phyloP scores from a whole-genome alignment of 148 eudicot genomes.

The Limonium bicolor region DNA sequence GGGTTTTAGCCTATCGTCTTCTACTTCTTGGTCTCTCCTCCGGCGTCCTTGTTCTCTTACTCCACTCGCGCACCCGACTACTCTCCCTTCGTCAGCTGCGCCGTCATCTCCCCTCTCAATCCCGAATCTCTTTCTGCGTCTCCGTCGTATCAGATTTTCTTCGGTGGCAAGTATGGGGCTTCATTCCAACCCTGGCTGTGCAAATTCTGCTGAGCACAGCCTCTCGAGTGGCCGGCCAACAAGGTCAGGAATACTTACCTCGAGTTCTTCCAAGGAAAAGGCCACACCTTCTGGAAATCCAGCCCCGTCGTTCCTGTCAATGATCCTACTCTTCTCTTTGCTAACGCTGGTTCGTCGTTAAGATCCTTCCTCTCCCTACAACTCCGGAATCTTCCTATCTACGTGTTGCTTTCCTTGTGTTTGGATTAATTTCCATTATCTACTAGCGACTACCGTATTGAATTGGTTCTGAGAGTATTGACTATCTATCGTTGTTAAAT shows the following conservation, averaged over 20 bases:
- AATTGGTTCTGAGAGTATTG: no score
- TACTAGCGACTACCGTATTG: no score
- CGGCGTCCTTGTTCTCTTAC: no score
- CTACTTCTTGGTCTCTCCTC: no score
- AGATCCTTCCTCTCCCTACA: no score
- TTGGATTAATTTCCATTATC: background rate
- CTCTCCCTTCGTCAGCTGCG: no score
- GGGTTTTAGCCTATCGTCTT: no score
- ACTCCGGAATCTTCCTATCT: background rate
- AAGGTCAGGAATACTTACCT: constrained; percentile 53
- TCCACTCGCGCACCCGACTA: no score
- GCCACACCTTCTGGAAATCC: constrained; percentile 57
- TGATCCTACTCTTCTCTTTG: constrained; percentile 89
- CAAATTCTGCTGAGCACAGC: constrained; percentile 2
- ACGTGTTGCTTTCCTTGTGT: background rate
- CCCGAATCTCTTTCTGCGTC: background rate
- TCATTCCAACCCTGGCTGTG: constrained; percentile 4
- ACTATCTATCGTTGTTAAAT: no score
- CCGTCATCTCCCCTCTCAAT: background rate
- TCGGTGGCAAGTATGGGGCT: constrained; percentile 9
- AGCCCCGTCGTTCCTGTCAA: constrained; percentile 92
- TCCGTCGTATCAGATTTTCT: background rate
- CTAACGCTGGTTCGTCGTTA: constrained; percentile 67
- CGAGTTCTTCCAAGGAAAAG: constrained; percentile 39
- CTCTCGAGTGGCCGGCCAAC: constrained; percentile 54